These are phyloP conservation scores for Apiotrichum gamsii DNA, from an alignment of 1,284 basidiomycete species.

Conservation along the genomic window DNA sequence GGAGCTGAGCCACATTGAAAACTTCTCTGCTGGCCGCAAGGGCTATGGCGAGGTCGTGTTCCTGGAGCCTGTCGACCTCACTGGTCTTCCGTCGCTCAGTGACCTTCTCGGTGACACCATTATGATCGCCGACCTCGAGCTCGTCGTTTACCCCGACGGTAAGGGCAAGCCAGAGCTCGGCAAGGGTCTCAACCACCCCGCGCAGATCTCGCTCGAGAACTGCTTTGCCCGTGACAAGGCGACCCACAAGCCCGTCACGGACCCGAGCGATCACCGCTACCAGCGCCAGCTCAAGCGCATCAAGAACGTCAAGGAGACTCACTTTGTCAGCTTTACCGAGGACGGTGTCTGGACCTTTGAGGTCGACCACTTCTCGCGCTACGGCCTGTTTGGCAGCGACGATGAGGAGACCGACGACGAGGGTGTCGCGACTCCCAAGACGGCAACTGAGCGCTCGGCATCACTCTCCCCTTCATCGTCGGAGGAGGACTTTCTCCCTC, in stretches of 20 bases:
- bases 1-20: conserved; percentile 61
- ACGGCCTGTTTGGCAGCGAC: conserved; percentile 44
- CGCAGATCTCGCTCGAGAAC: conserved; percentile 68
- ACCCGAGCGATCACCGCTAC: conserved; percentile 64
- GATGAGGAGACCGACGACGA: conserved; percentile 36
- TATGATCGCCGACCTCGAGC: conserved; percentile 84
- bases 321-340: conserved; percentile 71
- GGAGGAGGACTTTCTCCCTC: conserved; percentile 30
- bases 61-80: conserved; percentile 86
- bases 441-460: neutral
- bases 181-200: conserved; percentile 81
- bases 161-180: conserved; percentile 74
- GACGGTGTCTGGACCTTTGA: conserved; percentile 89
- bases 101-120: conserved; percentile 82
- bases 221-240: conserved; percentile 91
- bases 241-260: conserved; percentile 82
- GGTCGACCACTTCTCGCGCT: conserved; percentile 74
- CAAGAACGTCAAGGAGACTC: conserved; percentile 76
- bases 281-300: conserved; percentile 76
- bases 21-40: conserved; percentile 79
- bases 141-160: conserved; percentile 86
- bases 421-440: conserved; percentile 4
- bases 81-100: conserved; percentile 69
- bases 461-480: neutral
- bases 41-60: conserved; percentile 89